These are phyloP conservation scores for Cutaneotrichosporon cavernicola DNA, from an alignment of 1,284 basidiomycete genomes.

Conservation along the genomic window DNA sequence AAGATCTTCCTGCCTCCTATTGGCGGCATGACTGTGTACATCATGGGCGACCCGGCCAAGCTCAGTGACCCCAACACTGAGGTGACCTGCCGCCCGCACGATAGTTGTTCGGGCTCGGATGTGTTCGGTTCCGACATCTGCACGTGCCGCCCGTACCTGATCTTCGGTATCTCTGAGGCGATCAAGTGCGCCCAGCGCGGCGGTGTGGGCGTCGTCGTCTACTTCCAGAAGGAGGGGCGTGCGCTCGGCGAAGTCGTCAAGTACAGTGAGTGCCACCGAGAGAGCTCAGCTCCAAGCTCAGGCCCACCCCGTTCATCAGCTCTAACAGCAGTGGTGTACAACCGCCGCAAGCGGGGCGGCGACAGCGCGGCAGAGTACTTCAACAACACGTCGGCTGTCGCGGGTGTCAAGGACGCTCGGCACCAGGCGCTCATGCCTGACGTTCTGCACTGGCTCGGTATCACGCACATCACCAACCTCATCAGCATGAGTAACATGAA, in stretches of 20 bases:
- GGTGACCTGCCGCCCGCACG: constrained; percentile 87
- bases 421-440: constrained; percentile 97
- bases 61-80: constrained; percentile 77
- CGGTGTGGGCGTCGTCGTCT: constrained; percentile 87
- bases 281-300: neutral
- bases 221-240: constrained; percentile 83
- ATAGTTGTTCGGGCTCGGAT: constrained; percentile 70
- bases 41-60: constrained; percentile 80
- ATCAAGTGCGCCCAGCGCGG: constrained; percentile 81
- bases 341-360: constrained; percentile 88
- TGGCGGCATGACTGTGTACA: constrained; percentile 87
- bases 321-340: constrained; percentile 67
- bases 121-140: constrained; percentile 73
- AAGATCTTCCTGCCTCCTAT: constrained; percentile 95
- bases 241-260: constrained; percentile 70
- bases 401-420: constrained; percentile 92
- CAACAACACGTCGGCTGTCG: constrained; percentile 86
- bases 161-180: constrained; percentile 91
- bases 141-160: constrained; percentile 86
- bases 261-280: constrained; percentile 55
- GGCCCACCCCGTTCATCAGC: no score
- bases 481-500: constrained; percentile 84
- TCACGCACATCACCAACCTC: constrained; percentile 83
- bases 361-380: constrained; percentile 93
- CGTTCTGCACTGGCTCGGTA: constrained; percentile 89